phyloP scores from a whole-genome alignment of 2,329 filamentous ascomycete species.

The Esteya vermicola region DNA sequence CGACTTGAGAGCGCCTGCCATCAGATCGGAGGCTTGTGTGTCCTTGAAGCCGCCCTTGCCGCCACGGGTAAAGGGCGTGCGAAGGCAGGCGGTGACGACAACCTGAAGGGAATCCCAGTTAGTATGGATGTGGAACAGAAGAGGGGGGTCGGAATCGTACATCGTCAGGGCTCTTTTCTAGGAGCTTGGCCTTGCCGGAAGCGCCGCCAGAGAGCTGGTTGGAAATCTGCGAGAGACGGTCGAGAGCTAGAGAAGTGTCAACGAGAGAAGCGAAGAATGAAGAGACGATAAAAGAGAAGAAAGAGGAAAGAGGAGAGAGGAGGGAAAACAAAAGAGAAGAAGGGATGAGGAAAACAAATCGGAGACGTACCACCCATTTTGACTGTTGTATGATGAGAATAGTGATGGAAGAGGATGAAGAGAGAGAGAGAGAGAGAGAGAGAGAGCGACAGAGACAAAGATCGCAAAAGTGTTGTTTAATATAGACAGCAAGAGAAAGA shows the following conservation, averaged over 20 bases:
- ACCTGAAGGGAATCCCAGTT: slow-evolving; percentile 42
- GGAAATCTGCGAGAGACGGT: slow-evolving; percentile 45
- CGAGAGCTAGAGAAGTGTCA: slow-evolving; percentile 35
- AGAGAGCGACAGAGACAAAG: not conserved
- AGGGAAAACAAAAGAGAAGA: too few species aligned
- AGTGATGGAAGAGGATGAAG: not conserved
- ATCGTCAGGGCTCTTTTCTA: slow-evolving; percentile 55
- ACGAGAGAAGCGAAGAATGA: too few species aligned
- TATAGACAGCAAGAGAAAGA: too few species aligned
- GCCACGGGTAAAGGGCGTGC: slow-evolving; percentile 83
- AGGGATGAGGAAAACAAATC: not conserved
- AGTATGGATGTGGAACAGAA: not conserved
- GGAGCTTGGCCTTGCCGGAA: slow-evolving; percentile 33
- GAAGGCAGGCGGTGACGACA: slow-evolving; percentile 83
- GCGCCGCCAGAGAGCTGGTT: slow-evolving; percentile 40
- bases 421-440: not conserved
- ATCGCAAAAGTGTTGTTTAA: not conserved
- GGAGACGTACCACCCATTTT: slow-evolving; percentile 13
- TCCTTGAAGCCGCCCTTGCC: slow-evolving; percentile 95
- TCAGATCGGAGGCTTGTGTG: slow-evolving; percentile 72
- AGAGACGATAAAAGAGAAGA: too few species aligned
- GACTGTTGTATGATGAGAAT: not conserved
- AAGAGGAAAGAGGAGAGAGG: not conserved
- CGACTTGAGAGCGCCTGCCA: slow-evolving; percentile 69
- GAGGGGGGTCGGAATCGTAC: slow-evolving; percentile 18